Base-by-base conservation (phyloP, 129 eudicot genomes). In the Ambrosia trifida region DNA sequence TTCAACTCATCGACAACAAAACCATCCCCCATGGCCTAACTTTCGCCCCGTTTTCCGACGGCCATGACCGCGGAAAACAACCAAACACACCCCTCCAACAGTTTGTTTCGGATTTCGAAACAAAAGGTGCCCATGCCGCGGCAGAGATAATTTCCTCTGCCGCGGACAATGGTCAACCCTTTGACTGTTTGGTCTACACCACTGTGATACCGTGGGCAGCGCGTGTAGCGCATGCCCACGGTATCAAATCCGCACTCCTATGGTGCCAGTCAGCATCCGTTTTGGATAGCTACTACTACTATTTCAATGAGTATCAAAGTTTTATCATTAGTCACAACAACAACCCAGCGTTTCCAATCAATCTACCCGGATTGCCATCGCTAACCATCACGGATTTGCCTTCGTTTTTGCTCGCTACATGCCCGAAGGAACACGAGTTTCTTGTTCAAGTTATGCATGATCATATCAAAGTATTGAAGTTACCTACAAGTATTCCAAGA, bases 211-310 rank as follows among this genome's bases (percentile, higher is more conserved):
- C 82, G 5, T 86, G 91, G 91, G 84, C 62, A 0, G 78, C 78
- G 0, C 41, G 59, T 53, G 88, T 86, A 72, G 82, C 84, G 9
- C 75, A 70, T 43, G 82, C 69, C 10, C 40, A 20, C 11, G 32
- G 72, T 44, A 19, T 86, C 17, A 76, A 85, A 6, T 71, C 80
- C 10, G 57, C 78, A 0, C 76, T 78, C 3, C 67, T 81, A 0
- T 86, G 91, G 88, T 80, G 79, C 47, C 88, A 86, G 47, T 85
- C 91, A 0, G 86, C 88, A 60, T 30, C 76, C 2, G 60, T 82
- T 2, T 69, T 76, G 11, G 78, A 35, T 40, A 44, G 82, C 9
- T 79, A 85, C 66, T 82, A 82, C 24, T 70, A 72, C 17, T 82
- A 72, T 41, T 85, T 75, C 75, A 45, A 82, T 59, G 87, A 80